Conservation (phyloP, 805 yeast species). For the Starmerella cellae region DNA sequence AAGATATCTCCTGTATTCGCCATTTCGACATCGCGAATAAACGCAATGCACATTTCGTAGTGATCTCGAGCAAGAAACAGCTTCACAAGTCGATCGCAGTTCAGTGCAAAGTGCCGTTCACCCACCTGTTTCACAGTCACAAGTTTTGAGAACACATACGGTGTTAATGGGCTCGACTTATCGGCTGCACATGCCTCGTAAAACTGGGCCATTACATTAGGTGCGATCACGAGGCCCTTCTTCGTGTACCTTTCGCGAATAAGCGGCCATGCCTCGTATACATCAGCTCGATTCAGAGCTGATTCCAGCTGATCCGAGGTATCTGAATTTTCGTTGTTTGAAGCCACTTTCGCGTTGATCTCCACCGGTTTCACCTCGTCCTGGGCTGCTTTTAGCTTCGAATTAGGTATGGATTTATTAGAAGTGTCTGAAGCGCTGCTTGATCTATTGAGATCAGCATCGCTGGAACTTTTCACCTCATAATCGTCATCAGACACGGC, state of each 20-base stretch:
- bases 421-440: too few species aligned
- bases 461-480: too few species aligned
- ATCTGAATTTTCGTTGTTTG: too few species aligned
- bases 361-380: too few species aligned
- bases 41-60: constrained; percentile 20
- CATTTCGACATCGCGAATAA: constrained; percentile 20
- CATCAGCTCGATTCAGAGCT: too few species aligned
- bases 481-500: too few species aligned
- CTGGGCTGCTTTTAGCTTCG: too few species aligned
- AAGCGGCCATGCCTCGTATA: background rate
- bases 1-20: constrained; percentile 19
- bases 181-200: constrained; percentile 3
- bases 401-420: too few species aligned
- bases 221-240: constrained; percentile 2
- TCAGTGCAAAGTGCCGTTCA: constrained; percentile 1
- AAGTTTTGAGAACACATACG: constrained; percentile 13
- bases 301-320: too few species aligned
- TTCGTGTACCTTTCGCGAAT: background rate
- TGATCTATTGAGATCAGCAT: too few species aligned
- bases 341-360: too few species aligned
- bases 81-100: constrained; percentile 17
- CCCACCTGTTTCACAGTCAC: constrained; percentile 15
- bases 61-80: constrained; percentile 16
- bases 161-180: constrained; percentile 6
- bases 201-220: constrained; percentile 7